Base-by-base conservation (phyloP, 345 rosid genomes). In the Xanthoceras sorbifolium region DNA sequence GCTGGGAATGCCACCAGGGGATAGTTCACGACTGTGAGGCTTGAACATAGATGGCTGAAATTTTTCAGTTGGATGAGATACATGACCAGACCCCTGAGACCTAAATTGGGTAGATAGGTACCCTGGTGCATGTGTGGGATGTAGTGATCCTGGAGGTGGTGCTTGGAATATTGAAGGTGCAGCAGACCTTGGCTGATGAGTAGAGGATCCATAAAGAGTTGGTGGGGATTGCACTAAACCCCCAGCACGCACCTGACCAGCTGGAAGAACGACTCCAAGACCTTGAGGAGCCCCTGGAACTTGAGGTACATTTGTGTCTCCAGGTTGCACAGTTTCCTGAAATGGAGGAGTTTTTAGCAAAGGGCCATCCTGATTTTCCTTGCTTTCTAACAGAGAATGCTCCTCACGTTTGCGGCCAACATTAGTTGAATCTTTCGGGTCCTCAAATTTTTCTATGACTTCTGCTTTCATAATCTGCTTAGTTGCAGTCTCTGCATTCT, bases 91-190 rank as follows among this genome's bases (percentile, higher is more conserved):
- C 44, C 81, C 87, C 26, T 79, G 79, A 67, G 85, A 84, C 73
- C 92, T 74, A 57, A 64, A 55, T 46, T 82, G 90, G 76, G 78
- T 54, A 32, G 83, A 64, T 72, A 79, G 71, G 77, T 72, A 83
- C 36, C 79, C 88, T 0, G 74, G 81, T 20, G 79, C 54, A 42
- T 80, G 82, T 74, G 79, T 29, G 29, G 80, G 84, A 55, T 69
- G 84, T 38, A 77, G 79, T 26, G 79, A 77, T 76, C 89, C 88
- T 23, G 73, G 84, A 76, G 82, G 77, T 68, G 85, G 81, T 42
- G 76, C 82, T 67, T 86, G 89, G 34, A 83, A 74, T 69, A 76
- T 60, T 34, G 85, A 71, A 71, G 90, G 82, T 8, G 80, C 84
- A 75, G 73, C 61, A 69, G 87, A 83, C 75, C 81, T 78, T 79